Percentiles rank a stretch among this genome's conserved stretches.
phyloP scores from a whole-genome alignment of 1,284 basidiomycete genomes.

The Ceratobasidium sp. region DNA sequence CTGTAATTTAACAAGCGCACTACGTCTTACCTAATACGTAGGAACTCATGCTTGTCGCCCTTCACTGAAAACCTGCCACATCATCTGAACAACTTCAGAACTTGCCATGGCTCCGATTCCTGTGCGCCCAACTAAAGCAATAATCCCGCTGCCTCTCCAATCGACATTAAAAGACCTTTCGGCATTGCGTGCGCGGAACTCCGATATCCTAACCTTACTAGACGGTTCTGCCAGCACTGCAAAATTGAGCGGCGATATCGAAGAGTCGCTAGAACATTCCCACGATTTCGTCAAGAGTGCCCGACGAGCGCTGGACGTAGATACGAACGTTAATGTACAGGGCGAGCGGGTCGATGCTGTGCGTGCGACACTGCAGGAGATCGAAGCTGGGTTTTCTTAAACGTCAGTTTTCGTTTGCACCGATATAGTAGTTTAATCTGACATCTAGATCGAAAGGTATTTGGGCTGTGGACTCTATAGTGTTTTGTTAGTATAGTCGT shows the following conservation, averaged over 20 bases:
- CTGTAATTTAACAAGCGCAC: neutral
- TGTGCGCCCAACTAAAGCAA: constrained; percentile 18
- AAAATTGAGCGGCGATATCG: neutral
- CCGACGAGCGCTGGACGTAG: constrained; percentile 18
- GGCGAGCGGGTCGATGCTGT: constrained; percentile 36
- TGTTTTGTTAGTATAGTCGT: neutral
- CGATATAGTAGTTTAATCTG: neutral
- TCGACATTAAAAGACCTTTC: constrained; percentile 27
- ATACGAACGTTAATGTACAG: constrained; percentile 25
- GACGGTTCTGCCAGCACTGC: neutral
- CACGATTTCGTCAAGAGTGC: constrained; percentile 28
- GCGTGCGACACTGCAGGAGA: constrained; percentile 33
- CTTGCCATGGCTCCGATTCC: constrained; percentile 37
- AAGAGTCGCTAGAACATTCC: constrained; percentile 18
- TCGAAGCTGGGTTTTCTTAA: constrained; percentile 25
- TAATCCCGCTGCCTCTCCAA: constrained; percentile 31
- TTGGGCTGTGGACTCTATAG: neutral
- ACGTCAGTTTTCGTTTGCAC: neutral
- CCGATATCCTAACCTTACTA: constrained; percentile 18
- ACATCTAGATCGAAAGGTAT: neutral
- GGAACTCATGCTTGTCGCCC: neutral
- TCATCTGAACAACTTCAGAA: constrained; percentile 11
- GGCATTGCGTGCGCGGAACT: constrained; percentile 6
- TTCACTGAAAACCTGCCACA: constrained; percentile 25
- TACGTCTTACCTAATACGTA: constrained; percentile 6